These are phyloP conservation scores for Wickerhamiella vanderwaltii DNA, from an alignment of 805 yeast genomes.

Conservation along the genomic window DNA sequence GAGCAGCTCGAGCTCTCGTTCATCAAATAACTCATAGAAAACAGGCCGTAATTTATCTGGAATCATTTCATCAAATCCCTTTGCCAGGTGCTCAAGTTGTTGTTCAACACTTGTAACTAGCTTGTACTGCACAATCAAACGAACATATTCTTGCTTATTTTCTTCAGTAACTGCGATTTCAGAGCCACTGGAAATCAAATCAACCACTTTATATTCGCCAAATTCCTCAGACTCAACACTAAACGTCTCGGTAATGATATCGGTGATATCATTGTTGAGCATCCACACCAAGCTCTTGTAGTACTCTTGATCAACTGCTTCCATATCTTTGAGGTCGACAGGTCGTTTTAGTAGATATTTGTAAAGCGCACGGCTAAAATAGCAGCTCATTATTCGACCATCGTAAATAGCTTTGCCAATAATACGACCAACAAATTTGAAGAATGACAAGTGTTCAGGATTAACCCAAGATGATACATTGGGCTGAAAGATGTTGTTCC, in stretches of 20 bases:
- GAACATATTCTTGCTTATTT: constrained; percentile 82
- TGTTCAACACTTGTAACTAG: constrained; percentile 71
- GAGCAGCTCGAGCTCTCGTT: constrained; percentile 84
- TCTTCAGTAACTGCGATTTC: constrained; percentile 78
- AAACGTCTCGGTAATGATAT: constrained; percentile 86
- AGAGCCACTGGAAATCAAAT: constrained; percentile 70
- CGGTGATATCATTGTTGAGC: constrained; percentile 92
- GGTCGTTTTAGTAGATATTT: constrained; percentile 68
- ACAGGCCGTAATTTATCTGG: constrained; percentile 47
- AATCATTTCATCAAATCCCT: constrained; percentile 82
- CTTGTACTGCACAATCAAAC: constrained; percentile 73
- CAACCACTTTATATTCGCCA: constrained; percentile 77
- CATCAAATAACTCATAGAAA: constrained; percentile 70
- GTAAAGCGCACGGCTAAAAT: constrained; percentile 89
- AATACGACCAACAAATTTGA: constrained; percentile 85
- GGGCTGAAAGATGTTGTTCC: constrained; percentile 89
- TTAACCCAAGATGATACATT: constrained; percentile 84
- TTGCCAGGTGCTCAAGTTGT: constrained; percentile 71
- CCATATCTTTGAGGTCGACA: constrained; percentile 86
- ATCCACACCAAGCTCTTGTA: constrained; percentile 91
- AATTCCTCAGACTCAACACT: constrained; percentile 88
- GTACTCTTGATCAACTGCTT: constrained; percentile 81
- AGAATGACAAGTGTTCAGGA: constrained; percentile 85
- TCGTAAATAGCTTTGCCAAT: constrained; percentile 92
- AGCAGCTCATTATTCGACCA: constrained; percentile 77